Base-by-base conservation (phyloP, 306 rosid species). In the Herpetospermum pedunculosum region DNA sequence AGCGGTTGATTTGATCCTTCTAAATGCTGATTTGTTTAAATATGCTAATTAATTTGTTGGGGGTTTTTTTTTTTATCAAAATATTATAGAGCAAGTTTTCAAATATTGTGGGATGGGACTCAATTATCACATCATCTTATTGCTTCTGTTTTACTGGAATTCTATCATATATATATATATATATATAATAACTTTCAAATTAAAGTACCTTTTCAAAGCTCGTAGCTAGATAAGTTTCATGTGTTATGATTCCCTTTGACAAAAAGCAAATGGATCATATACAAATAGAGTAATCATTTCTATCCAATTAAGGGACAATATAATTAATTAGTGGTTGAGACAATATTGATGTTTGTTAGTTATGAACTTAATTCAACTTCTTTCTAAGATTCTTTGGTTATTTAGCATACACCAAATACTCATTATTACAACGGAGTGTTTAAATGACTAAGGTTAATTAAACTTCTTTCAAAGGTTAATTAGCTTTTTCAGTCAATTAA, bases 241-340 rank as follows among this genome's bases (percentile, higher is more conserved):
- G 57, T 15, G 38, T 70, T 43, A 26, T 70, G 54, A 47, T 43
- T 70, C 26, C 40, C 43, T 47, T 70, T 44, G 58, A 48, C 38
- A 46, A 48, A 70, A 47, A 70, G 75, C 28, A 70, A 70, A 47
- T 29, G 43, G 18, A 70, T 3, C 13, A 23, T 46, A 70, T 63
- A 34, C 11, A 63, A 37, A 63, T 6, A 47, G 58, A 5, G 59
- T 29, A 28, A 70, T 70, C 75, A 70, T 70, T 46, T 48, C 59
- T 44, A 70, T 28, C 55, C 58, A 47, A 47, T 28, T 70, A 30
- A 29, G 58, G 58, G 50, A 47, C 75, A 70, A 8, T 46, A 70
- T 70, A 70, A 70, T 70, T 70, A 70, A 70, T 48, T 8, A 47
- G 75, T 70, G 41, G 73, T 67, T 67, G 73, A 16, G 35, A 41